Base-by-base conservation (phyloP, 768 basidiomycete species). In the Phanerochaete carnosa region DNA sequence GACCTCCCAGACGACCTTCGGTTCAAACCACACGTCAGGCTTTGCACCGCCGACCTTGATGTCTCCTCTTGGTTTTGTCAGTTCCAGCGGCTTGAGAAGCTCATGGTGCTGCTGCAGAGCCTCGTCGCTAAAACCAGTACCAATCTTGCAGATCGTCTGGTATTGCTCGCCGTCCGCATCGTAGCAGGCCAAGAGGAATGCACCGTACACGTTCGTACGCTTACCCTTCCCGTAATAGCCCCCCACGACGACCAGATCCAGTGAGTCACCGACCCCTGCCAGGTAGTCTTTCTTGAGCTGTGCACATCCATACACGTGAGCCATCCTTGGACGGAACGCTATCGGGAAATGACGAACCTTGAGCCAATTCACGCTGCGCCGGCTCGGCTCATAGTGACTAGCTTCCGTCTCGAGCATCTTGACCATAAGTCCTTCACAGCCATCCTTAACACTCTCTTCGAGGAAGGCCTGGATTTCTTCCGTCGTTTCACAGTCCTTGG, bases 221-320 rank as follows among this genome's bases (percentile, higher is more conserved):
- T 99, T 99, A 59, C 97, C 97, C 75, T 96, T 95, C 62, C 97
- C 97, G 66, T 95, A 91, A 74, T 98, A 98, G 16, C 87, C 97
- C 8, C 97, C 97, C 11, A 99, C 88, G n/a, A 98, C 97, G 51
- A 96, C 94, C 5, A 99, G 83, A 71, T 99, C 97, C 53, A 98
- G 85, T 0, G 96, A 98, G 75, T 99, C 97, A 26, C 97, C 97
- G 9, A 98, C 85, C 2, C 97, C 97, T 29, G 93, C 88, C 3
- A 99, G 83, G 72, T 98, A 99, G 73, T 98, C 97, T 70, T 99
- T 98, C 79, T 99, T 99, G 66, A 99, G 83, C 96, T 99, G 71
- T 33, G 55, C 66, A 43, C 32, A 45, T 13, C 53, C 16, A 39
- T 25, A 25, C 2, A 22, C 26, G 11, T 11, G 2, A 35, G 66